Evolutionary conservation across 257 asterid genomes (phyloP), one percentile per base, ranked within the genome.

Genomic region (Nicotiana tomentosiformis): DNA sequence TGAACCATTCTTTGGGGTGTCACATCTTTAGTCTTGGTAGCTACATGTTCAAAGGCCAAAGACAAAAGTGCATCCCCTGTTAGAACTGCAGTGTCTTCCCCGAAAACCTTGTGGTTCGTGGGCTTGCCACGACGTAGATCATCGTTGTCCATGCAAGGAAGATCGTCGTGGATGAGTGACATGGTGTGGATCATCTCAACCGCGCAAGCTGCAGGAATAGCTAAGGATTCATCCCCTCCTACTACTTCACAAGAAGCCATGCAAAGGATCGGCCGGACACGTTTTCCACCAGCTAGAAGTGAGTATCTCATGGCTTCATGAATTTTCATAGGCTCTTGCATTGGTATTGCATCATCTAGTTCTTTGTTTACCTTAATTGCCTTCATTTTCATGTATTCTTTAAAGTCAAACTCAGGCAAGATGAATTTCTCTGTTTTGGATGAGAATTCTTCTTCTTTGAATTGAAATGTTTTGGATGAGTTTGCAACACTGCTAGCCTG

Each of bases 111-210:
- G 87, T 90, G 97, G 78, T 86, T 90, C 0, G 97, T 90, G n/a
- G 93, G 96, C 84, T 79, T 86, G 14, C 96, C 95, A 5, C 94
- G 83, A 23, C 95, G 93, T 2, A 90, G 81, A 51, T 91, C 96
- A 55, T 92, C 95, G 37, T 91, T 66, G 81, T 90, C 97, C 95
- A 91, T 92, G 84, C 97, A 92, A 0, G 96, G 97, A 46, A 93
- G 95, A 80, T 92, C 97, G 37, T 93, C 96, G 55, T 93, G 96
- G 66, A 93, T 86, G 58, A 92, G 87, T 14, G 97, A 90, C 96
- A 91, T 92, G 5, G 96, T 93, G 60, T 93, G 96, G 77, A 93
- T 90, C 95, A 93, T 93, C 82, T 93, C 95, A 18, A 92, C 17
- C 0, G 95, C 91, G 66, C 96, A 91, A 10, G 96, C 95, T 66